Conservation (phyloP, 805 yeast species). For the Ogataea dorogensis region DNA sequence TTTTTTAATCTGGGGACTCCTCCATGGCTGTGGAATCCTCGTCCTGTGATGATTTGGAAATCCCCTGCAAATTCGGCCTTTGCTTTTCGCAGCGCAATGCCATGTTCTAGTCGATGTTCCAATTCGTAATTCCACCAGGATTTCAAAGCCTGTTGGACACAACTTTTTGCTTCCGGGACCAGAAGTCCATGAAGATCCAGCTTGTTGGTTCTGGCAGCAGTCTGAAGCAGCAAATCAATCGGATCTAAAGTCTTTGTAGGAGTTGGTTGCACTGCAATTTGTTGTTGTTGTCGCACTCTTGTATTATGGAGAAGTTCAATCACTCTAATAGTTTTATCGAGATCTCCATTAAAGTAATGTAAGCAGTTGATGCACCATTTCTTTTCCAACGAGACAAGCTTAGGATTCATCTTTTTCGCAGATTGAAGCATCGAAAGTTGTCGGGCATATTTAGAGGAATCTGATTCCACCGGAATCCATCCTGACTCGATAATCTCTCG, state of each 20-base stretch:
- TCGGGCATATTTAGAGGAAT: not conserved
- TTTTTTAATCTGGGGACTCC: conserved; percentile 51
- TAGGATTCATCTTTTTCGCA: conserved; percentile 3
- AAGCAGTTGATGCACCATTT: conserved; percentile 4
- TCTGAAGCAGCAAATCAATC: conserved; percentile 3
- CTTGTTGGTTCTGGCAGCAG: conserved; percentile 21
- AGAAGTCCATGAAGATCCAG: conserved; percentile 60
- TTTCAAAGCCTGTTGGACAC: conserved; percentile 37
- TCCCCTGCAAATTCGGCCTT: conserved; percentile 43
- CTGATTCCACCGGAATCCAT: conserved; percentile 6
- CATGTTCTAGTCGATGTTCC: conserved; percentile 37
- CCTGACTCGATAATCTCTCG: conserved; percentile 1
- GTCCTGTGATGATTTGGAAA: conserved; percentile 57
- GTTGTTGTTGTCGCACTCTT: not conserved
- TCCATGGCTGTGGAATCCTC: conserved; percentile 66
- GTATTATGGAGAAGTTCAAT: conserved; percentile 1
- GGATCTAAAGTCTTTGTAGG: not conserved
- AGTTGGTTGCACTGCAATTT: not conserved
- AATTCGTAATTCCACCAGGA: conserved; percentile 68
- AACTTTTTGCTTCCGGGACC: conserved; percentile 45
- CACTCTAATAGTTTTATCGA: conserved; percentile 1
- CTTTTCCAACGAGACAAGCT: conserved; percentile 1
- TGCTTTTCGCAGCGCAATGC: conserved; percentile 37
- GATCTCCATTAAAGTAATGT: conserved; percentile 7
- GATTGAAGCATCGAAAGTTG: not conserved